Conservation (phyloP, 352 stramenopile species). For the Phytopythium kandeliae region DNA sequence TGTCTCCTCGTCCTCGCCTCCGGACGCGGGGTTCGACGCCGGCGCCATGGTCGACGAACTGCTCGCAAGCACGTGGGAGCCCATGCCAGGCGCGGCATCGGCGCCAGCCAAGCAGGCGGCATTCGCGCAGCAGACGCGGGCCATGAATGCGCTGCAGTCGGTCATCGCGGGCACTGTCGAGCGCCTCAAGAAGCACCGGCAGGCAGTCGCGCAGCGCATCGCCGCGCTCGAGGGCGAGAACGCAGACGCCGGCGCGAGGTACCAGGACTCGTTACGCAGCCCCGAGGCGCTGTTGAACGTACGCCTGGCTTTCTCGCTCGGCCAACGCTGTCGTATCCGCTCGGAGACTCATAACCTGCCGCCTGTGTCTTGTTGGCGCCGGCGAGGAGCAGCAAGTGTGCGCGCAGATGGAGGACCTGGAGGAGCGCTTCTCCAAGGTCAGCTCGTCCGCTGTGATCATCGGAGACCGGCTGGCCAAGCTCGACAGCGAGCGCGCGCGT, state of each 20-base stretch:
- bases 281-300: conserved; percentile 60
- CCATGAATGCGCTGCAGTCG: conserved; percentile 60
- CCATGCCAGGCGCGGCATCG: conserved; percentile 3
- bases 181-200: conserved; percentile 46
- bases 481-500: conserved; percentile 59
- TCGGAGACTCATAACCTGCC: not conserved
- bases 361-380: conserved; percentile 2
- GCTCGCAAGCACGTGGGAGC: conserved; percentile 50
- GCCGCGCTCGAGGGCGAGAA: conserved; percentile 59
- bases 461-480: conserved; percentile 50
- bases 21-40: conserved; percentile 30
- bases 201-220: conserved; percentile 53
- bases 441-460: conserved; percentile 76
- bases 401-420: conserved; percentile 73
- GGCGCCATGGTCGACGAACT: conserved; percentile 81
- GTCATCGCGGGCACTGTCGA: conserved; percentile 57
- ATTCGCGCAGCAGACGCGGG: conserved; percentile 51
- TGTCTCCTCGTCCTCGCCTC: not conserved
- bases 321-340: not conserved
- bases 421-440: conserved; percentile 84
- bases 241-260: conserved; percentile 40
- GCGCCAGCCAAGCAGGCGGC: conserved; percentile 12
- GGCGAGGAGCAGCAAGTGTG: conserved; percentile 55
- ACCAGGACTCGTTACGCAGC: conserved; percentile 53
- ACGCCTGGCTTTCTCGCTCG: not conserved